phyloP scores from a whole-genome alignment of 1,284 basidiomycete species.

The Sutorius eximius region DNA sequence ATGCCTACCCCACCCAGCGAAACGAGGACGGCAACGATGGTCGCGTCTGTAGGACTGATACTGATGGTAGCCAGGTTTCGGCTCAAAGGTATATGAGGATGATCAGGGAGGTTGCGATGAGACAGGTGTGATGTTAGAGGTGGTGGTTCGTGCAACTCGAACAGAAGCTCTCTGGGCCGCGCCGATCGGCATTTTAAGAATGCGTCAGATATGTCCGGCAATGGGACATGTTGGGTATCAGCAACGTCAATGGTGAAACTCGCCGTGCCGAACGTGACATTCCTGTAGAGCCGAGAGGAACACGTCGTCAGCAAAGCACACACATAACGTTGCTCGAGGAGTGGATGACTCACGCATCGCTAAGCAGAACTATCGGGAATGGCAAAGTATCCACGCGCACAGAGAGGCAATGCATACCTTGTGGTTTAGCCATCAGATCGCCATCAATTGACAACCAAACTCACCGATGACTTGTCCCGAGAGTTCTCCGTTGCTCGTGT shows the following conservation, averaged over 20 bases:
- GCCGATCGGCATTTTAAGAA: slow-evolving; percentile 15
- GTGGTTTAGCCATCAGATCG: neutral
- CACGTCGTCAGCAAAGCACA: slow-evolving; percentile 3
- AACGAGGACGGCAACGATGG: slow-evolving; percentile 19
- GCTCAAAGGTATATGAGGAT: slow-evolving; percentile 6
- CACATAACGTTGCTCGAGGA: neutral
- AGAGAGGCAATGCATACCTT: neutral
- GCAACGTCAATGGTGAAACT: slow-evolving; percentile 3
- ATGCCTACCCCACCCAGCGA: slow-evolving; percentile 26
- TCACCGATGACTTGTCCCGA: slow-evolving; percentile 13
- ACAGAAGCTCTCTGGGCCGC: neutral
- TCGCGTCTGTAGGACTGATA: slow-evolving; percentile 2
- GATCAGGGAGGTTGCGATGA: neutral
- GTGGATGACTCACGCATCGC: slow-evolving; percentile 21
- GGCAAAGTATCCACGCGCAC: neutral
- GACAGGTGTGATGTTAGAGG: neutral
- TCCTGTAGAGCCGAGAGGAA: slow-evolving; percentile 12
- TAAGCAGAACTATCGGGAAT: slow-evolving; percentile 11
- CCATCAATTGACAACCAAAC: slow-evolving; percentile 3
- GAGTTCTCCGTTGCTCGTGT: neutral
- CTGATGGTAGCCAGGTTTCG: neutral
- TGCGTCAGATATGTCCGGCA: neutral
- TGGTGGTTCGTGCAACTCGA: neutral
- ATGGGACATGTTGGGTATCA: slow-evolving; percentile 1
- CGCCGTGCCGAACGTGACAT: slow-evolving; percentile 6